A percentile compares a stretch with the other conserved stretches of the same genome.
phyloP scores from a whole-genome alignment of 108 stramenopile genomes.

The Pseudonitzschia pungens region DNA sequence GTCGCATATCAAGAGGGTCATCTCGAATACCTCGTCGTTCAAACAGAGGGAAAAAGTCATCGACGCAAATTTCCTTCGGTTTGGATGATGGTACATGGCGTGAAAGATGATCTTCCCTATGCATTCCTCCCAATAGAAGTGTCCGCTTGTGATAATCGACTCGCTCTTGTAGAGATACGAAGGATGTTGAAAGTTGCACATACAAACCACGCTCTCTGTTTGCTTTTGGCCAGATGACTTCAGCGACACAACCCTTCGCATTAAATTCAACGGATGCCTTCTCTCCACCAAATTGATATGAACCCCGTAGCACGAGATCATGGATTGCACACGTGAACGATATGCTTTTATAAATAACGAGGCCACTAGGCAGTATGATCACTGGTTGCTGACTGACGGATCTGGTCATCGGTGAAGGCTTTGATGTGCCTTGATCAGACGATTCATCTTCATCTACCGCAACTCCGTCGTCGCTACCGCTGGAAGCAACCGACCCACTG shows the following conservation, averaged over 20 bases:
- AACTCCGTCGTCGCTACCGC: slow-evolving; percentile 28
- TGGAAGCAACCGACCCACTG: slow-evolving; percentile 12
- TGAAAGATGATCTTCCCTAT: slow-evolving; percentile 22
- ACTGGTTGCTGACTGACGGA: slow-evolving; percentile 42
- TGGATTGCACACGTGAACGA: slow-evolving; percentile 61
- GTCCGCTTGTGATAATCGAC: slow-evolving; percentile 19
- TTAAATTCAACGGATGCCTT: slow-evolving; percentile 56
- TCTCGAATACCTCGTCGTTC: slow-evolving; percentile 60
- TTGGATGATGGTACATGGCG: slow-evolving; percentile 21
- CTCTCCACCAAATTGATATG: slow-evolving; percentile 23
- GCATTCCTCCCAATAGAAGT: slow-evolving; percentile 40
- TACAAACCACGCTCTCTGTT: slow-evolving; percentile 52
- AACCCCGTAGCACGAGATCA: slow-evolving; percentile 45
- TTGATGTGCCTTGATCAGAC: background rate
- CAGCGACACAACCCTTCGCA: slow-evolving; percentile 63
- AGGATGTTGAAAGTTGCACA: slow-evolving; percentile 60
- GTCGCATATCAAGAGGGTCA: slow-evolving; percentile 49
- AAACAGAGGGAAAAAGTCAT: slow-evolving; percentile 72
- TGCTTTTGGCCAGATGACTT: slow-evolving; percentile 74
- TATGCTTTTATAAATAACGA: slow-evolving; percentile 64
- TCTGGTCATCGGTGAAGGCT: slow-evolving; percentile 12
- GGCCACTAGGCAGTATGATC: slow-evolving; percentile 57
- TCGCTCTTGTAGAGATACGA: slow-evolving; percentile 44
- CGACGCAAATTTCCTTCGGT: slow-evolving; percentile 35
- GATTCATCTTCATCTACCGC: slow-evolving; percentile 25